These are phyloP conservation scores for Candida awuae DNA, from an alignment of 805 yeast species.

Conservation along the genomic window DNA sequence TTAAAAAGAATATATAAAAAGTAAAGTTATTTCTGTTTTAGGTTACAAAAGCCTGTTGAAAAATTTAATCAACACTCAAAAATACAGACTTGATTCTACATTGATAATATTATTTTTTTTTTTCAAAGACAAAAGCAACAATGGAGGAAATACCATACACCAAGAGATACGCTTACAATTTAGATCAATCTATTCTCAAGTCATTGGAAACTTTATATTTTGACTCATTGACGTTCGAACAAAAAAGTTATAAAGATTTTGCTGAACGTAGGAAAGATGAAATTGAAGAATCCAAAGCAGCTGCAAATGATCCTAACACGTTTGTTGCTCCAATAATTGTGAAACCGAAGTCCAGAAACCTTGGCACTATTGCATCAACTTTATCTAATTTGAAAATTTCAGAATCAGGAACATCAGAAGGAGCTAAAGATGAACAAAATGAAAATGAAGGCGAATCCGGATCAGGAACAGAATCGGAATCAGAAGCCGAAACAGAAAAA, in stretches of 20 bases:
- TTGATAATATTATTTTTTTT: not conserved
- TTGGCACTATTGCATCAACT: not conserved
- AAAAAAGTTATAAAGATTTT: constrained; percentile 17
- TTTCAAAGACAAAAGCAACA: not conserved
- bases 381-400: constrained; percentile 4
- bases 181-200: constrained; percentile 32
- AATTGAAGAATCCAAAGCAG: not conserved
- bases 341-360: constrained; percentile 12
- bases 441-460: constrained; percentile 18
- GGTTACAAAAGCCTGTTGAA: too few species aligned
- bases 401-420: not conserved
- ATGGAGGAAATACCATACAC: constrained; percentile 12
- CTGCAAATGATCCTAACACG: not conserved
- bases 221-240: constrained; percentile 39
- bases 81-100: too few species aligned
- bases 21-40: too few species aligned
- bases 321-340: not conserved
- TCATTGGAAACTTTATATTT: constrained; percentile 48
- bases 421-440: not conserved
- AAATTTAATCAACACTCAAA: not conserved
- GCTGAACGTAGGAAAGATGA: constrained; percentile 14
- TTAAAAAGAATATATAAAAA: too few species aligned
- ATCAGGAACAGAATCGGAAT: constrained; percentile 22
- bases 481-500: constrained; percentile 9
- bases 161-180: constrained; percentile 43